Conservation (phyloP, 78 protist species). For the Pelomyxa schiedti region DNA sequence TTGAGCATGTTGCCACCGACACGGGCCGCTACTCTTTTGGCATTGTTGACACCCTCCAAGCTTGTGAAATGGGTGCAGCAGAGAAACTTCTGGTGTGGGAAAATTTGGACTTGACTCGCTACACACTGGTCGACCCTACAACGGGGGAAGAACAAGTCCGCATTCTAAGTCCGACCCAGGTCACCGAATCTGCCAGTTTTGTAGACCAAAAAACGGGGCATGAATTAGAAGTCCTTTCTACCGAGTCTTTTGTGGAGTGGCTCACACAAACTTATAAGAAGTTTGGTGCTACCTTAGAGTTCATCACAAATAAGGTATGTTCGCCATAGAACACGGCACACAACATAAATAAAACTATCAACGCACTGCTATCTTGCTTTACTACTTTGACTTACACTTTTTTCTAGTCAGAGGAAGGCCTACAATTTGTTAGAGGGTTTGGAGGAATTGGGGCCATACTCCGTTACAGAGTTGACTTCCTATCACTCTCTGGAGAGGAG, state of each 20-base stretch:
- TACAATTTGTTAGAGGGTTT: constrained; percentile 96
- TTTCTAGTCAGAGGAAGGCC: constrained; percentile 95
- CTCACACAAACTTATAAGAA: constrained; percentile 83
- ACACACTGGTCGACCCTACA: constrained; percentile 23
- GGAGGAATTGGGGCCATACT: constrained; percentile 96
- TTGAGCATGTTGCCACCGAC: constrained; percentile 94
- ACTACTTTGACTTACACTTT: no score
- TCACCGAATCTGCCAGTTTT: constrained; percentile 27
- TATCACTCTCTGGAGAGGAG: constrained; percentile 17
- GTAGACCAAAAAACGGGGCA: constrained; percentile 47
- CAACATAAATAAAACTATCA: no score
- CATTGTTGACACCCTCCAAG: constrained; percentile 80
- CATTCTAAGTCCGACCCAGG: background rate
- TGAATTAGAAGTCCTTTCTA: constrained; percentile 68
- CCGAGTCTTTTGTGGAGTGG: constrained; percentile 85
- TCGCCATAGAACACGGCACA: no score
- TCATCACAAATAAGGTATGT: constrained; percentile 81
- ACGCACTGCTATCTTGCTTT: no score
- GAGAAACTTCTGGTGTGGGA: constrained; percentile 90
- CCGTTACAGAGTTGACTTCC: constrained; percentile 72
- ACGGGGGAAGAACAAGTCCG: no score
- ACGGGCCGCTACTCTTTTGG: constrained; percentile 94
- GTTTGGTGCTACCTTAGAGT: constrained; percentile 87
- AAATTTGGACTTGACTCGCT: constrained; percentile 51
- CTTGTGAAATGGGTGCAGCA: constrained; percentile 91